Evolutionary conservation across 306 rosid genomes (phyloP).

Genomic region (Hippophae gyantsensis): DNA sequence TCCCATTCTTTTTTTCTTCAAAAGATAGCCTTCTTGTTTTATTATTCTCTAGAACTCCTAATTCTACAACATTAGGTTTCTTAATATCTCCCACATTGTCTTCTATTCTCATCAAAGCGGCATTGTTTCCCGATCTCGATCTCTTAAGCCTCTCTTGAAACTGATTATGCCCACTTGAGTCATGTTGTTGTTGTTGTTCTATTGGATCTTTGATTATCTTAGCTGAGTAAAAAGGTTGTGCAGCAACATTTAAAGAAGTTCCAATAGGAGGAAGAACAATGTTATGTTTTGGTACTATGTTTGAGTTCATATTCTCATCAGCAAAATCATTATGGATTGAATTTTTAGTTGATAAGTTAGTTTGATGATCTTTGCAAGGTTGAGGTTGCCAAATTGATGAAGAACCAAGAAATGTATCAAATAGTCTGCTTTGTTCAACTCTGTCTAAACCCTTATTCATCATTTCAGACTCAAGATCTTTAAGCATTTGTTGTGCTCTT

Average conservation of each 20-base stretch:
- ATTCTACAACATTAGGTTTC: constrained; percentile 21
- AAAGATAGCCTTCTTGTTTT: constrained; percentile 51
- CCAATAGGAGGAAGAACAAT: constrained; percentile 16
- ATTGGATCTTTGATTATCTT: constrained; percentile 32
- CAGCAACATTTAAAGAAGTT: constrained; percentile 63
- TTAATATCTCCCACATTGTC: constrained; percentile 16
- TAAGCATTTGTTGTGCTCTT: constrained; percentile 97
- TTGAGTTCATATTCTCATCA: constrained; percentile 63
- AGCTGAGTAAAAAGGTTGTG: constrained; percentile 65
- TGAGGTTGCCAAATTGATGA: constrained; percentile 99
- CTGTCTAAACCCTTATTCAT: constrained; percentile 72
- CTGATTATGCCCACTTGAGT: constrained; percentile 26
- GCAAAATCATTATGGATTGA: constrained; percentile 39
- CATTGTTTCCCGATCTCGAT: constrained; percentile 76
- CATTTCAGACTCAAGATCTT: constrained; percentile 79
- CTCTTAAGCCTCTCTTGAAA: constrained; percentile 66
- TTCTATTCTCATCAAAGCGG: constrained; percentile 35
- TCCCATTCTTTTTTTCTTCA: constrained; percentile 29
- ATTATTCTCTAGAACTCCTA: constrained; percentile 40
- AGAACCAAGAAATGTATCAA: constrained; percentile 87
- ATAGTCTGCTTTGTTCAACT: constrained; percentile 75
- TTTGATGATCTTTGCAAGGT: constrained; percentile 70
- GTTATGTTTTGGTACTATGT: constrained; percentile 18
- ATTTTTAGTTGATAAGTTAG: constrained; percentile 23
- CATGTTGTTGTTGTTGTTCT: not conserved